Evolutionary conservation across 768 basidiomycete genomes (phyloP).

Genomic region (Boletus rufocinnamomeus): DNA sequence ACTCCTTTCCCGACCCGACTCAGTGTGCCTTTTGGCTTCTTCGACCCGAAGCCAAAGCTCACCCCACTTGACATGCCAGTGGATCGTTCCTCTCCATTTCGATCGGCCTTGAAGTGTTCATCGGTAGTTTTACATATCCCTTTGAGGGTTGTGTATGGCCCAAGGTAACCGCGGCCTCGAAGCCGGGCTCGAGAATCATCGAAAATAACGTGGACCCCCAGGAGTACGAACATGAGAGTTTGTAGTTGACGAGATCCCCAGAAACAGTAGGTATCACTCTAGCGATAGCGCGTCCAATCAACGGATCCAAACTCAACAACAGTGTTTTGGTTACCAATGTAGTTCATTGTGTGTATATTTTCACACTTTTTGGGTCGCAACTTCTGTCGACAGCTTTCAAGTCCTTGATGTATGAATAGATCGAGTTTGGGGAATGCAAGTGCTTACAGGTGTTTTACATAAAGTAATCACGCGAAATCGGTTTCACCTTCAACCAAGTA

Average conservation of each 20-base stretch:
- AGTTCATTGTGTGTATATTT: no score
- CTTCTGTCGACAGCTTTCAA: no score
- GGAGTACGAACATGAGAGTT: conserved; percentile 57
- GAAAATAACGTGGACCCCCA: conserved; percentile 56
- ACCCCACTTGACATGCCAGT: conserved; percentile 49
- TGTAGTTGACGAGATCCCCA: conserved; percentile 58
- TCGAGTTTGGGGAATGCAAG: no score
- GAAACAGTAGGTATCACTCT: conserved; percentile 45
- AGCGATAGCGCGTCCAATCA: conserved; percentile 36
- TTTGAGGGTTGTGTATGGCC: conserved; percentile 58
- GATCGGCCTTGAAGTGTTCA: conserved; percentile 44
- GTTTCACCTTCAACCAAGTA: no score
- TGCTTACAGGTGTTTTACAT: no score
- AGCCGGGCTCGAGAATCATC: conserved; percentile 66
- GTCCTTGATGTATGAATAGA: no score
- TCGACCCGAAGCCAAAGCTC: conserved; percentile 40
- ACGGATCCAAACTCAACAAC: conserved; percentile 35
- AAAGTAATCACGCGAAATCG: no score
- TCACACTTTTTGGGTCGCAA: no score
- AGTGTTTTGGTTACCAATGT: conserved; percentile 45
- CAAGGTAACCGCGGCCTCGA: conserved; percentile 62
- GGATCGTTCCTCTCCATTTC: conserved; percentile 41
- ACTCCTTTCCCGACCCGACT: conserved; percentile 34
- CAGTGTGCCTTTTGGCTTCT: conserved; percentile 32
- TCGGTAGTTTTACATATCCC: conserved; percentile 58